phyloP scores from a whole-genome alignment of 2,329 filamentous ascomycete species.

The Arthrinium puccinioides region DNA sequence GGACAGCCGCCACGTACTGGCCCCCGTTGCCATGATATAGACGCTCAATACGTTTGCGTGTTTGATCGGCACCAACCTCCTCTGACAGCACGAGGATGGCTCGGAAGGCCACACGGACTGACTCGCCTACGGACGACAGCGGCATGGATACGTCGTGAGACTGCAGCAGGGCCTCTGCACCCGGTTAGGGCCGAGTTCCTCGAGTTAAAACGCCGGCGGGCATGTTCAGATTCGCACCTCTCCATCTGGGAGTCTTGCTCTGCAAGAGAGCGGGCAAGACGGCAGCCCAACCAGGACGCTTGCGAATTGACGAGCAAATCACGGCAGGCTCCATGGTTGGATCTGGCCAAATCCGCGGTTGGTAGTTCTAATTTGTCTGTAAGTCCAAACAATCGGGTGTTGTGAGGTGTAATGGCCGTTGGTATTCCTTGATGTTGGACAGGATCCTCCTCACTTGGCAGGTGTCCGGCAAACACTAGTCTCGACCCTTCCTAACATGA shows the following conservation, averaged over 20 bases:
- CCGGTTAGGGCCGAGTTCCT: not conserved
- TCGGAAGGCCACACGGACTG: conserved; percentile 20
- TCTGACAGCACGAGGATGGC: conserved; percentile 31
- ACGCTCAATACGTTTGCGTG: conserved; percentile 28
- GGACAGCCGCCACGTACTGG: conserved; percentile 32
- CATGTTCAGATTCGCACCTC: too few relatives aligned
- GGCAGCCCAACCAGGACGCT: conserved; percentile 18
- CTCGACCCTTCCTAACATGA: too few relatives aligned
- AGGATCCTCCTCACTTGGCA: too few relatives aligned
- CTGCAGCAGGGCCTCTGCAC: not conserved
- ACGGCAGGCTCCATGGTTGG: conserved; percentile 15
- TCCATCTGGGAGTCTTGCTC: conserved; percentile 15
- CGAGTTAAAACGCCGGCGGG: not conserved
- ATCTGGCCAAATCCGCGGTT: too few relatives aligned
- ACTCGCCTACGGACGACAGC: conserved; percentile 10
- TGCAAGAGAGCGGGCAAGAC: conserved; percentile 16
- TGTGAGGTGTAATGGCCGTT: too few relatives aligned
- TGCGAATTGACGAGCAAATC: conserved; percentile 22
- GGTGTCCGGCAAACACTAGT: too few relatives aligned
- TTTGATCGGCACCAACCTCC: conserved; percentile 24
- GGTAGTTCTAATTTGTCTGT: too few relatives aligned
- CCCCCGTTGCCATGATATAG: conserved; percentile 33
- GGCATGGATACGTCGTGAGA: conserved; percentile 38
- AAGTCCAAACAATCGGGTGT: too few relatives aligned
- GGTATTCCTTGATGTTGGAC: too few relatives aligned